These are phyloP conservation scores for Parathielavia appendiculata DNA, from an alignment of 495 filamentous ascomycete genomes.

Conservation along the genomic window DNA sequence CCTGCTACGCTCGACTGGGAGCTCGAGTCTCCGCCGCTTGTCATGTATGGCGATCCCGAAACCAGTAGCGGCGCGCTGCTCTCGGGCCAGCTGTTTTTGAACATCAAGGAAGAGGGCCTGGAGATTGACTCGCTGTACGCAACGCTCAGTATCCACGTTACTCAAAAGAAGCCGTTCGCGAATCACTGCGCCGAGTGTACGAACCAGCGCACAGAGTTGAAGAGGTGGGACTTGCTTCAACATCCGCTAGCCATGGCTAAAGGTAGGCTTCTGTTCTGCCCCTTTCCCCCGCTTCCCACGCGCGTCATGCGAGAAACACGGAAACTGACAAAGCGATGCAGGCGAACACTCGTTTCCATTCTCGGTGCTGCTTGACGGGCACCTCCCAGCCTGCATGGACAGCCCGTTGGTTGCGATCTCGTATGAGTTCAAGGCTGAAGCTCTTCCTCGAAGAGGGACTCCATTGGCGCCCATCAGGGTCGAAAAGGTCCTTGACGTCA, in stretches of 20 bases:
- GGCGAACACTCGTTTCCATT: slow-evolving; percentile 80
- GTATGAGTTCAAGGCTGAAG: slow-evolving; percentile 76
- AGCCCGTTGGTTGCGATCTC: slow-evolving; percentile 65
- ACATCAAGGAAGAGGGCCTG: slow-evolving; percentile 57
- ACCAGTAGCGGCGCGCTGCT: slow-evolving; percentile 82
- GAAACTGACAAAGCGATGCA: slow-evolving; percentile 26
- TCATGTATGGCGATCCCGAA: slow-evolving; percentile 71
- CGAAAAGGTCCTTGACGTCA: slow-evolving; percentile 59
- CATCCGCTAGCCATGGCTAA: slow-evolving; percentile 58
- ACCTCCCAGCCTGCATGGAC: slow-evolving; percentile 77
- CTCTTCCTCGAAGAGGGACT: slow-evolving; percentile 51
- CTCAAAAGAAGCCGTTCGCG: slow-evolving; percentile 73
- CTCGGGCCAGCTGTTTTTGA: slow-evolving; percentile 75
- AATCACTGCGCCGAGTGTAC: slow-evolving; percentile 72
- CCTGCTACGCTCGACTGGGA: slow-evolving; percentile 63
- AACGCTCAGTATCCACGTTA: slow-evolving; percentile 58
- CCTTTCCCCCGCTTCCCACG: background rate
- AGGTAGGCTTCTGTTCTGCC: slow-evolving; percentile 40
- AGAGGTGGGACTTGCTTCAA: slow-evolving; percentile 71
- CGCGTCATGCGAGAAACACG: background rate
- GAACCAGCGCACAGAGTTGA: slow-evolving; percentile 62
- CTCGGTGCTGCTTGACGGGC: slow-evolving; percentile 79
- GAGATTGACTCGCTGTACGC: slow-evolving; percentile 67
- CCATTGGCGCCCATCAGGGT: slow-evolving; percentile 48
- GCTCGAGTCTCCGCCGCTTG: slow-evolving; percentile 84